Conservation (phyloP, 129 eudicot species). For the Mikania micrantha region DNA sequence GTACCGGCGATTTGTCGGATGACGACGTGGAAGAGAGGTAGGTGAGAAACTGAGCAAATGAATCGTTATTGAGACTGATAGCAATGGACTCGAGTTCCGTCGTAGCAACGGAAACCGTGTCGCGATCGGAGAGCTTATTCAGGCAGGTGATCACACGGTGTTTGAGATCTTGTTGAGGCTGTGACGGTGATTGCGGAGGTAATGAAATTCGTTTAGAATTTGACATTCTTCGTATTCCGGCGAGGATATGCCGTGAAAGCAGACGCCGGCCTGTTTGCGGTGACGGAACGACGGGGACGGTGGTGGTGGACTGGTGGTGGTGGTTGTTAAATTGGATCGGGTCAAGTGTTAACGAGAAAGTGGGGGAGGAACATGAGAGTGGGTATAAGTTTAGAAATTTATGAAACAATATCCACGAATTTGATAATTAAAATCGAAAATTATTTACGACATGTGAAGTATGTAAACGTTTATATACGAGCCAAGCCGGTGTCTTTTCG, state of each 20-base stretch:
- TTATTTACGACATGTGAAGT: neutral
- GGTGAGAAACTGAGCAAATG: slow-evolving; percentile 57
- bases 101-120: slow-evolving; percentile 63
- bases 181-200: slow-evolving; percentile 25
- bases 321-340: neutral
- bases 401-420: neutral
- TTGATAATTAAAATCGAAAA: neutral
- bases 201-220: slow-evolving; percentile 16
- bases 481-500: too few relatives aligned
- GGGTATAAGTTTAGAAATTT: neutral
- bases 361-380: slow-evolving; percentile 16
- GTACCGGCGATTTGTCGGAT: slow-evolving; percentile 64
- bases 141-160: slow-evolving; percentile 55
- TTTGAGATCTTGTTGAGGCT: slow-evolving; percentile 44
- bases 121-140: slow-evolving; percentile 78
- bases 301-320: slow-evolving; percentile 7
- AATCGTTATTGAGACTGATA: slow-evolving; percentile 25
- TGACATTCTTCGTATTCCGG: slow-evolving; percentile 27
- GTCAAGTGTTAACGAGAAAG: slow-evolving; percentile 11
- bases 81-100: slow-evolving; percentile 71
- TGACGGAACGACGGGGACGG: neutral
- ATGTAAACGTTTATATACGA: neutral
- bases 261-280: neutral
- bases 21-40: slow-evolving; percentile 63
- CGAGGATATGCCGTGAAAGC: neutral